Conservation (phyloP, 345 rosid species). For the Euphorbia pulcherrima region DNA sequence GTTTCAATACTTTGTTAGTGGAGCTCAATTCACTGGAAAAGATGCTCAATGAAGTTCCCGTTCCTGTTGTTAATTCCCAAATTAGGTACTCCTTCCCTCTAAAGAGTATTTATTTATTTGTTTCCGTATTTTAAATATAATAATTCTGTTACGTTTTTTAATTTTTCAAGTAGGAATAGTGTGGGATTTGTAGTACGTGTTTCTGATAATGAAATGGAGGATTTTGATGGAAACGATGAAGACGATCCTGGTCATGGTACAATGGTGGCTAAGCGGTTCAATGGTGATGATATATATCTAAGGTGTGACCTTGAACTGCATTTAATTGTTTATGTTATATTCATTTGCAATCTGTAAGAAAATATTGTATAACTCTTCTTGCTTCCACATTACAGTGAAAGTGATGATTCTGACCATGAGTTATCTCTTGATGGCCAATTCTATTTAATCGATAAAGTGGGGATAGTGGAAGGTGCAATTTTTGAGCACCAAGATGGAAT, state of each 20-base stretch:
- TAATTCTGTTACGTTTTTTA: neutral
- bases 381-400: constrained; percentile 24
- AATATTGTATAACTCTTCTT: no score
- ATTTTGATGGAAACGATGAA: constrained; percentile 35
- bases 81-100: constrained; percentile 34
- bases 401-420: constrained; percentile 62
- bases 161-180: constrained; percentile 26
- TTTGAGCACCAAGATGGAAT: constrained; percentile 53
- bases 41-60: constrained; percentile 41
- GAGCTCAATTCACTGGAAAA: constrained; percentile 65
- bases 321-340: no score
- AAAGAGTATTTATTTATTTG: no score
- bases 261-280: constrained; percentile 38
- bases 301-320: constrained; percentile 36
- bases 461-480: constrained; percentile 51
- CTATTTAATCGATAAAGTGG: constrained; percentile 47
- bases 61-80: constrained; percentile 41
- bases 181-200: constrained; percentile 56
- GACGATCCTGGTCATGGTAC: constrained; percentile 26
- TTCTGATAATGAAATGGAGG: constrained; percentile 54
- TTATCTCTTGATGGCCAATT: constrained; percentile 35
- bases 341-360: neutral
- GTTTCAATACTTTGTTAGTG: constrained; percentile 45
- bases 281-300: constrained; percentile 45
- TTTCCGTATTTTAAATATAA: neutral